Base-by-base conservation (phyloP, 1,284 basidiomycete genomes). In the Cutaneotrichosporon cavernicola region DNA sequence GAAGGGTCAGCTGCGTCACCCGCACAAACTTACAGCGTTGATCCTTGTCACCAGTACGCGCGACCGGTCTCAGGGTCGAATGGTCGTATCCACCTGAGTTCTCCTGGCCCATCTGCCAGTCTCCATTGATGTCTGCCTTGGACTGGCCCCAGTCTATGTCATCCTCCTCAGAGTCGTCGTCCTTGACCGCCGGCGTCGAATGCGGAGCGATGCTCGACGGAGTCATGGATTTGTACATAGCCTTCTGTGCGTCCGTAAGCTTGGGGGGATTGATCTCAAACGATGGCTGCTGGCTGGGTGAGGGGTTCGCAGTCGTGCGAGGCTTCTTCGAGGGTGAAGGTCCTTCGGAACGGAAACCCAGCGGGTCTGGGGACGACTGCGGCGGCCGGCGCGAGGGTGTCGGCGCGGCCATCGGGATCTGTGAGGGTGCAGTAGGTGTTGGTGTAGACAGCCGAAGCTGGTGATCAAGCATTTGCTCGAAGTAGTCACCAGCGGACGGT, bases 21-120 rank as follows among this genome's bases (percentile, higher is more conserved):
- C 32, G 56, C 22, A 18, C 0, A 30, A 9, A 70, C 82, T 66
- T 67, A 90, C 89, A 87, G 81, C 90, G 81, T 32, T 88, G 87
- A 75, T 92, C 90, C 56, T 90, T 83, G 65, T 90, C 89, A 16
- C 89, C 90, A 1, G 87, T 89, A 32, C 72, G 67, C 13, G 72
- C 76, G 55, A 36, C 36, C 7, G 36, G 8, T 22, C n/a, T 36
- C 5, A n/a, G 34, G 8, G 51, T 18, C 30, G 51, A 52, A 5
- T 30, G 11, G 51, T 36, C 36, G 38, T 38, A n/a, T 10, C 11
- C 18, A 4, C 30, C 8, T 16, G 57, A 32, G 10, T 7, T 30
- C 2, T 21, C 56, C 30, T 60, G 47, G 21, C 52, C 46, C 74
- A 76, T 77, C 18, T 64, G 31, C 70, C 72, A 74, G 56, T 80